Conservation (phyloP, 148 eudicot species). For the Talinum fruticosum region DNA sequence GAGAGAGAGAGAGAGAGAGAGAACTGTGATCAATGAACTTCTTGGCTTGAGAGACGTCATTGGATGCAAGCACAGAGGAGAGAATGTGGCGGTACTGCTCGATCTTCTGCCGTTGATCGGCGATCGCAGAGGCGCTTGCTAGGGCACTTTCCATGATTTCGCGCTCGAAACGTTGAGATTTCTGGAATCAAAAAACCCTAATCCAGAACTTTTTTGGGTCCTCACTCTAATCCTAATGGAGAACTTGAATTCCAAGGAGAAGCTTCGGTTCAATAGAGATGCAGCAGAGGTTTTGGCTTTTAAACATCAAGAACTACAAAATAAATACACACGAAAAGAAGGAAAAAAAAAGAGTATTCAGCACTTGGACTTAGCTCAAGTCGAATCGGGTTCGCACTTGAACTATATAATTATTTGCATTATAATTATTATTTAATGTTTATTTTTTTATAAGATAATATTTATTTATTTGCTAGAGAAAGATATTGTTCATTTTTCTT, state of each 20-base stretch:
- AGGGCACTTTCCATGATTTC: conserved; percentile 71
- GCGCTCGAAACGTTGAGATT: neutral
- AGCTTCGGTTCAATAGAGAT: neutral
- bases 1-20: neutral
- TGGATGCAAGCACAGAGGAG: conserved; percentile 59
- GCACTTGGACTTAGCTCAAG: too few species aligned
- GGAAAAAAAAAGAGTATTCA: too few species aligned
- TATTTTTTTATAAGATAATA: too few species aligned
- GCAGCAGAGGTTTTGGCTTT: neutral
- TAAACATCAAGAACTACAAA: too few species aligned
- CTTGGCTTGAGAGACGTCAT: conserved; percentile 58
- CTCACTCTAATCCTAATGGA: neutral
- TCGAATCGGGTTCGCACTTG: too few species aligned
- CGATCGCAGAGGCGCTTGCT: conserved; percentile 68
- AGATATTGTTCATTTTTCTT: too few species aligned
- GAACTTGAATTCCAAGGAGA: neutral
- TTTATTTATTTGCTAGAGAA: too few species aligned
- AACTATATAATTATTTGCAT: too few species aligned
- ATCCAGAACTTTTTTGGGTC: too few species aligned
- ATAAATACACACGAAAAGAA: too few species aligned
- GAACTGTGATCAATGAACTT: conserved; percentile 84
- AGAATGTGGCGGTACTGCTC: conserved; percentile 90
- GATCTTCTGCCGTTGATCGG: conserved; percentile 88
- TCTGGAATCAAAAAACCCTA: conserved; percentile 28
- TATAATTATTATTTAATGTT: too few species aligned